Percentiles rank a stretch among this genome's conserved stretches.
Conservation (phyloP, 208 protist species). For the Leishmania arabica region DNA sequence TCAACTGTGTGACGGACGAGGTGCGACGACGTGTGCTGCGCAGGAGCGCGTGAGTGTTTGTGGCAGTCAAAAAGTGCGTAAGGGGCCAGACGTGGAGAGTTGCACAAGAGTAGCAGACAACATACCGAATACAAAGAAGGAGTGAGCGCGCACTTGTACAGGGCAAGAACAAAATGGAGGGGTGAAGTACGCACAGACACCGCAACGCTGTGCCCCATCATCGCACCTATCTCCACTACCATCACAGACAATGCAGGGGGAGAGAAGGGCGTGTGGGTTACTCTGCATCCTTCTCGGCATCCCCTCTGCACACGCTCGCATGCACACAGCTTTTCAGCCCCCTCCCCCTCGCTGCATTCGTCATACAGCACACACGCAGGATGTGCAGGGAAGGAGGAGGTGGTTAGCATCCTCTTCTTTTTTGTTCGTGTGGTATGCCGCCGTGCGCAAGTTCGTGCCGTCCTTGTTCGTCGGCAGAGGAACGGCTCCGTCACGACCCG, state of each 20-base stretch:
- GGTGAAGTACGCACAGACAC: neutral
- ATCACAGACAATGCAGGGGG: neutral
- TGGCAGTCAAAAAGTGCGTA: too few species aligned
- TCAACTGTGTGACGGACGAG: neutral
- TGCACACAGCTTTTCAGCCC: neutral
- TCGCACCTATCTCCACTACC: neutral
- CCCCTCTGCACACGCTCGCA: neutral
- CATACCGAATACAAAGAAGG: neutral
- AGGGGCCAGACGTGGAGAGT: neutral
- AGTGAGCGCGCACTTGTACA: neutral
- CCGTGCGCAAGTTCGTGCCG: neutral
- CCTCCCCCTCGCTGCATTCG: neutral
- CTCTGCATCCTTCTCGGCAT: neutral
- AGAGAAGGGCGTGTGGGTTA: too few species aligned
- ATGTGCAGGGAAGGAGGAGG: neutral
- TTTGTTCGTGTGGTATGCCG: neutral
- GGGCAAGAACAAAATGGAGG: neutral
- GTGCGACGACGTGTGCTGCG: neutral
- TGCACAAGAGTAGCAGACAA: neutral
- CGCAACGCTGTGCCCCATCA: neutral
- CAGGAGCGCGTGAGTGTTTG: neutral
- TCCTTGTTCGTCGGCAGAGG: neutral
- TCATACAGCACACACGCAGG: neutral
- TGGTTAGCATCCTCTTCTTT: neutral
- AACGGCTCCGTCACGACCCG: neutral